Conservation (phyloP, 2,329 filamentous ascomycete species). For the Exophiala aquamarina region DNA sequence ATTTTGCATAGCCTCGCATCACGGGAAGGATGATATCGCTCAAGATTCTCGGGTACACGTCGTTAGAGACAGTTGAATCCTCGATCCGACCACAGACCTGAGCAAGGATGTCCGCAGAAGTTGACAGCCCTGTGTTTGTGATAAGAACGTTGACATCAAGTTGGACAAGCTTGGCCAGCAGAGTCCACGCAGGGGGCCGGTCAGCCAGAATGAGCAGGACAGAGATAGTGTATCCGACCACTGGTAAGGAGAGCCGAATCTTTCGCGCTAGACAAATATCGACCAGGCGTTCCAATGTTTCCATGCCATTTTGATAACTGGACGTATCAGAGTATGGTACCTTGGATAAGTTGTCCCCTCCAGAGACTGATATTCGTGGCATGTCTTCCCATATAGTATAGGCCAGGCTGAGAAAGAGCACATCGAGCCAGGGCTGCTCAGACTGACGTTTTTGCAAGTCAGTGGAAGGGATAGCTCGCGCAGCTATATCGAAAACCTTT, state of each 20-base stretch:
- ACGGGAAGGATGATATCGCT: conserved; percentile 3
- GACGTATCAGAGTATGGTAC: conserved; percentile 5
- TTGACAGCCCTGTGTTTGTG: conserved; percentile 42
- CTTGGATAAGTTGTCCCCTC: conserved; percentile 17
- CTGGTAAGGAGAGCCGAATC: conserved; percentile 40
- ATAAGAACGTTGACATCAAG: conserved; percentile 45
- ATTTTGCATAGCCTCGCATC: conserved; percentile 4
- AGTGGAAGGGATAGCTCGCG: conserved; percentile 41
- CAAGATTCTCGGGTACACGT: background rate
- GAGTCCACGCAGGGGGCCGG: conserved; percentile 35
- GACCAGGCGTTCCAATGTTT: conserved; percentile 39
- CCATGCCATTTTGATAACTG: conserved; percentile 33
- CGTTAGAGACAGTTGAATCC: conserved; percentile 7
- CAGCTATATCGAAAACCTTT: conserved; percentile 35
- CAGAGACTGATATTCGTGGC: conserved; percentile 19
- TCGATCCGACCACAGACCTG: conserved; percentile 35
- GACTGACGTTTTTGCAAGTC: conserved; percentile 43
- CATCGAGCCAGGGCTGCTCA: conserved; percentile 52
- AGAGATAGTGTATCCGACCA: conserved; percentile 42
- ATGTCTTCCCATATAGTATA: conserved; percentile 37
- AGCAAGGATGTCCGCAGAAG: conserved; percentile 37
- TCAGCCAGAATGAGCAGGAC: conserved; percentile 39
- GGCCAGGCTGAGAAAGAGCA: conserved; percentile 45
- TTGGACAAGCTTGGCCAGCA: conserved; percentile 42
- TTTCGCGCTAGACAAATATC: conserved; percentile 39